Evolutionary conservation across 371 early-diverging fungal genomes (phyloP).

Genomic region (Mucor piriformis): DNA sequence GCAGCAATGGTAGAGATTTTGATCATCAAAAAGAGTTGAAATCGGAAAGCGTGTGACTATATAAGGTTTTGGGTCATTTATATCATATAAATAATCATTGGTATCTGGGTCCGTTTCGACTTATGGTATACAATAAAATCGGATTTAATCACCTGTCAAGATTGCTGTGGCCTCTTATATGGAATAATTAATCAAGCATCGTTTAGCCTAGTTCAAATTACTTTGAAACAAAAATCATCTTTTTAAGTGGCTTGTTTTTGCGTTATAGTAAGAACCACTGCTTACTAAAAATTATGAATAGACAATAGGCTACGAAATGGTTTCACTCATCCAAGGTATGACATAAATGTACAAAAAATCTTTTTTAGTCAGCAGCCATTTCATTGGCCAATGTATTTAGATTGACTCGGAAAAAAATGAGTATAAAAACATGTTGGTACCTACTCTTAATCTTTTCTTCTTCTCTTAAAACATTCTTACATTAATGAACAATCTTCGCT

Average conservation of each 20-base stretch:
- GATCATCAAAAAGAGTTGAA: too few relatives aligned
- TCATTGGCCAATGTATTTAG: background rate
- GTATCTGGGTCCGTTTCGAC: too few relatives aligned
- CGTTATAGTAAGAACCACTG: background rate
- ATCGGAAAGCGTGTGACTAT: too few relatives aligned
- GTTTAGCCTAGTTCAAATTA: background rate
- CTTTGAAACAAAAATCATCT: background rate
- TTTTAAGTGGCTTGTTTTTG: background rate
- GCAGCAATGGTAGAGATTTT: too few relatives aligned
- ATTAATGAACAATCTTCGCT: constrained; percentile 18
- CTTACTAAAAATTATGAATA: background rate
- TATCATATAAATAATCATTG: too few relatives aligned
- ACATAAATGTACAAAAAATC: background rate
- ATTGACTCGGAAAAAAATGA: background rate
- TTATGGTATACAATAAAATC: too few relatives aligned
- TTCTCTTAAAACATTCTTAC: background rate
- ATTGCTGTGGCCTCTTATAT: too few relatives aligned
- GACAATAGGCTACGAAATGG: background rate
- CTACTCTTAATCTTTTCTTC: constrained; percentile 1
- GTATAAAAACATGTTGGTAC: background rate
- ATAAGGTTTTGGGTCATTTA: too few relatives aligned
- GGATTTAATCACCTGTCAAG: too few relatives aligned
- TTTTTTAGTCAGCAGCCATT: background rate
- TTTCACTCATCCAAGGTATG: background rate
- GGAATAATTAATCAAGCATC: too few relatives aligned